Conservation (phyloP, 495 filamentous ascomycete genomes). For the Penicillium roqueforti region DNA sequence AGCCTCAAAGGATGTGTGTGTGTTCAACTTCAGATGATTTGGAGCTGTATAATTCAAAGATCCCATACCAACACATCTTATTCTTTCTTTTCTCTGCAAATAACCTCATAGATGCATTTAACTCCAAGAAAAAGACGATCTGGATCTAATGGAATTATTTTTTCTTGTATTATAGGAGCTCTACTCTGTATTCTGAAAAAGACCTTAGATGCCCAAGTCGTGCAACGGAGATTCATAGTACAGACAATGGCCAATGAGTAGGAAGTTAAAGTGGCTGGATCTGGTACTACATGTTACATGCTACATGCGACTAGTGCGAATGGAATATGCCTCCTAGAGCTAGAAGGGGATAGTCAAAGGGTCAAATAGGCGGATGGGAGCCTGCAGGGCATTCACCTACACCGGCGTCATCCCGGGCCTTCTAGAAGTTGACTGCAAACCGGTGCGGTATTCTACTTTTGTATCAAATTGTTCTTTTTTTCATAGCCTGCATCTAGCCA, state of each 20-base stretch:
- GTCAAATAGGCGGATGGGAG: constrained; percentile 3
- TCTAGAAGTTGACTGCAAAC: constrained; percentile 15
- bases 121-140: constrained; percentile 13
- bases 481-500: constrained; percentile 14
- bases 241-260: constrained; percentile 18
- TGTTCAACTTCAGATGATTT: constrained; percentile 11
- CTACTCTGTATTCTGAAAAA: constrained; percentile 6
- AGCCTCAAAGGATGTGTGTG: neutral
- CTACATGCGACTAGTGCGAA: constrained; percentile 13
- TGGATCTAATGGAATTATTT: constrained; percentile 3
- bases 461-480: constrained; percentile 6
- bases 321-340: neutral
- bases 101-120: constrained; percentile 9
- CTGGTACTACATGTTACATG: constrained; percentile 17
- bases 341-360: neutral
- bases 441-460: neutral
- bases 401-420: neutral
- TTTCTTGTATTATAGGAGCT: neutral
- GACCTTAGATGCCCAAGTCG: constrained; percentile 11
- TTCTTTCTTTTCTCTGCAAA: constrained; percentile 13
- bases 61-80: constrained; percentile 16
- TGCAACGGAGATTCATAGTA: constrained; percentile 21
- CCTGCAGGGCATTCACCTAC: constrained; percentile 15
- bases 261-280: constrained; percentile 17
- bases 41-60: constrained; percentile 20